Percentiles rank a stretch among this genome's conserved stretches.
phyloP scores from a whole-genome alignment of 345 rosid genomes.

The Pugionium cornutum region DNA sequence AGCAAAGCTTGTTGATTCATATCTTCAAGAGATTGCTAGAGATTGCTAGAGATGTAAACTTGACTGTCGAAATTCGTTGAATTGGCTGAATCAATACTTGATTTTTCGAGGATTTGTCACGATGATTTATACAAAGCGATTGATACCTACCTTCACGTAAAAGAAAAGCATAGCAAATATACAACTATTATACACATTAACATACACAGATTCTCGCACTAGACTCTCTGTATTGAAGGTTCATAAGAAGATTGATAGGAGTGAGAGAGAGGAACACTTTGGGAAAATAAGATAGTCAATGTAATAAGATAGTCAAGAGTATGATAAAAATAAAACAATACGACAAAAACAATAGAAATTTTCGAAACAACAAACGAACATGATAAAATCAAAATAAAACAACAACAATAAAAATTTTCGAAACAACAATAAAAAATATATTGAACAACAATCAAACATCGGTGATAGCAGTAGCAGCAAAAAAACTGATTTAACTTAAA shows the following conservation, averaged over 20 bases:
- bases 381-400: no score
- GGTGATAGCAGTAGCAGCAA: no score
- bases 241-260: conserved; percentile 73
- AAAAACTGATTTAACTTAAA: no score
- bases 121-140: conserved; percentile 89
- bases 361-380: no score
- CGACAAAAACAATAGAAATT: no score
- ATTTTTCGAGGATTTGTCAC: conserved; percentile 67
- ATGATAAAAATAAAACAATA: no score
- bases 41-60: conserved; percentile 66
- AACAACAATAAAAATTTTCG: no score
- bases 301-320: no score
- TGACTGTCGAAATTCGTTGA: conserved; percentile 76
- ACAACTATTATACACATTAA: background rate
- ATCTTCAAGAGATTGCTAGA: conserved; percentile 80
- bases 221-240: conserved; percentile 43
- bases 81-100: conserved; percentile 69
- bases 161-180: conserved; percentile 15
- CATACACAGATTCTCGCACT: background rate
- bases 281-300: no score
- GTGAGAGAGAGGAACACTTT: no score
- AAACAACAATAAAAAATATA: no score
- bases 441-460: no score
- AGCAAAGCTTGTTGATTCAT: conserved; percentile 82
- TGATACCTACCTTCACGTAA: conserved; percentile 92